A percentile compares a stretch with the other conserved stretches of the same genome.
These are phyloP conservation scores for Xanthoceras sorbifolium DNA, from an alignment of 345 rosid genomes.

Conservation along the genomic window DNA sequence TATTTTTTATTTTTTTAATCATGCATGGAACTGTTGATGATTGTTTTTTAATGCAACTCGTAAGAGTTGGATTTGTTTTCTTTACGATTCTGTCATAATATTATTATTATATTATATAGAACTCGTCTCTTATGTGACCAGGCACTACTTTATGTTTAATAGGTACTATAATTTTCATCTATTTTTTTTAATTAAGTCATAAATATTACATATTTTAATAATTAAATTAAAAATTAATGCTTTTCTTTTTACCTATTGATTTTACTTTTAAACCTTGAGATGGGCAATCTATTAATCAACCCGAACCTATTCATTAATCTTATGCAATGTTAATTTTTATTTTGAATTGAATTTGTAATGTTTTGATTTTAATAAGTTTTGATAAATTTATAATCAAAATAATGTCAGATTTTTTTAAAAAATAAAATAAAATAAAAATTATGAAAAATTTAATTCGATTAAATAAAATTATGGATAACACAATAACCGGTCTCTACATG, in stretches of 20 bases:
- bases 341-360: too few species aligned
- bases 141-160: neutral
- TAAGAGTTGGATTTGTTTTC: neutral
- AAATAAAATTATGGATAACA: too few species aligned
- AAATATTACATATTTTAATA: neutral
- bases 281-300: neutral
- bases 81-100: neutral
- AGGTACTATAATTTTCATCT: neutral
- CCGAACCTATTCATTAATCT: too few species aligned
- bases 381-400: too few species aligned
- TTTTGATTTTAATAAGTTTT: too few species aligned
- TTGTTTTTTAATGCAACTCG: neutral
- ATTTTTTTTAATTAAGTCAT: neutral
- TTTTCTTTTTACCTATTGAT: neutral
- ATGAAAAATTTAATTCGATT: too few species aligned
- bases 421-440: too few species aligned
- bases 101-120: neutral
- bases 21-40: neutral
- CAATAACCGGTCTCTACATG: too few species aligned
- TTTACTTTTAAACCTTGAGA: neutral
- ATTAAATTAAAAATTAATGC: neutral
- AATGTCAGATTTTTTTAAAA: too few species aligned
- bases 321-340: too few species aligned
- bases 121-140: neutral
- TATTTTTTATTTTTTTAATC: neutral